A percentile compares a stretch with the other conserved stretches of the same genome.
Conservation (phyloP, 2,329 filamentous ascomycete species). For the Aspergillus latus region DNA sequence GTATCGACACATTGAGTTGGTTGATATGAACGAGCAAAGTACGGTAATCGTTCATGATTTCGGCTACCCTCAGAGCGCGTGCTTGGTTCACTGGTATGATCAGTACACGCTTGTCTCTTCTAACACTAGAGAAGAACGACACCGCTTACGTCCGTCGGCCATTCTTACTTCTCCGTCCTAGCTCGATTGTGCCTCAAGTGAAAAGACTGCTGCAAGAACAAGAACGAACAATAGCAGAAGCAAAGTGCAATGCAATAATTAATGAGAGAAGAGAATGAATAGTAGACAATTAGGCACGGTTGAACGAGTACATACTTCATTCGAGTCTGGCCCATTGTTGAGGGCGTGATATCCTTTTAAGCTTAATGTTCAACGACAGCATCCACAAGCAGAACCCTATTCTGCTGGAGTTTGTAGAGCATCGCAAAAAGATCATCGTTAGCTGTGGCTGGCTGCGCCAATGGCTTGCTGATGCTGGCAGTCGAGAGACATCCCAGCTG, state of each 20-base stretch:
- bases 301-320: constrained; percentile 16
- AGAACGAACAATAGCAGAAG: background rate
- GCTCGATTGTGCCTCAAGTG: background rate
- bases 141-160: constrained; percentile 57
- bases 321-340: constrained; percentile 16
- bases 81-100: constrained; percentile 58
- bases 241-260: background rate
- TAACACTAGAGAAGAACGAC: background rate
- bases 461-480: constrained; percentile 25
- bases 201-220: background rate
- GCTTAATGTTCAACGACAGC: constrained; percentile 18
- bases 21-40: constrained; percentile 60
- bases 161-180: constrained; percentile 34
- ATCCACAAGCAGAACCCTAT: constrained; percentile 7
- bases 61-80: constrained; percentile 61
- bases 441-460: constrained; percentile 32
- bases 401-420: constrained; percentile 13
- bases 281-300: constrained; percentile 6
- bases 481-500: constrained; percentile 25
- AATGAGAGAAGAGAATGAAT: constrained; percentile 8
- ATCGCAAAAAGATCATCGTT: constrained; percentile 28
- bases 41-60: constrained; percentile 65
- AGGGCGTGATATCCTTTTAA: constrained; percentile 28
- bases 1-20: constrained; percentile 52
- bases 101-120: constrained; percentile 8